Conservation (phyloP, 2,329 filamentous ascomycete species). For the Hypoxylon sp. region DNA sequence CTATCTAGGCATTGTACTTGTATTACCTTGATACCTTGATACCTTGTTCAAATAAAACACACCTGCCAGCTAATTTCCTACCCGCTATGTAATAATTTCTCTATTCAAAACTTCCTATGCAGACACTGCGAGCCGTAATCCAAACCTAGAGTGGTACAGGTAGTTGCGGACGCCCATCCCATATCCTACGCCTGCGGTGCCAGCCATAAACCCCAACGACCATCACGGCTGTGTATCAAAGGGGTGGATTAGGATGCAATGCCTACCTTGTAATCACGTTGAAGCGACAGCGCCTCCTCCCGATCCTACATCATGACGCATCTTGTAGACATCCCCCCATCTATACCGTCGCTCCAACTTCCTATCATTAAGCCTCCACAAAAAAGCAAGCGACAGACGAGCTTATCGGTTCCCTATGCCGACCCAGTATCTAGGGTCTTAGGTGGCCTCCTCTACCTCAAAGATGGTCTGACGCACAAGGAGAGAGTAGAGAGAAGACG, state of each 20-base stretch:
- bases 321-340: slow-evolving; percentile 45
- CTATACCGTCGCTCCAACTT: slow-evolving; percentile 39
- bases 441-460: slow-evolving; percentile 62
- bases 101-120: not conserved
- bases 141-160: not conserved
- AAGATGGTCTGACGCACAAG: slow-evolving; percentile 67
- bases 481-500: slow-evolving; percentile 64
- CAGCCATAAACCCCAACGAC: slow-evolving; percentile 2
- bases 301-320: slow-evolving; percentile 48
- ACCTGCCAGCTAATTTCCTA: not conserved
- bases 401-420: slow-evolving; percentile 7
- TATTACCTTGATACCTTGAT: not conserved
- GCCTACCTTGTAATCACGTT: slow-evolving; percentile 5
- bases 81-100: slow-evolving; percentile 8
- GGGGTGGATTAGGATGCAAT: slow-evolving; percentile 34
- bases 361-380: slow-evolving; percentile 17
- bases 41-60: not conserved
- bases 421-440: slow-evolving; percentile 58
- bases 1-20: not conserved
- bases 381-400: slow-evolving; percentile 29
- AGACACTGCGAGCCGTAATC: slow-evolving; percentile 3
- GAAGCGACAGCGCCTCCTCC: slow-evolving; percentile 18
- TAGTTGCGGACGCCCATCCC: not conserved
- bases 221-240: slow-evolving; percentile 11
- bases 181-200: not conserved